Percentiles rank a stretch among this genome's conserved stretches.
Conservation (phyloP, 371 early-diverging fungal genomes). For the Zopfochytrium polystomum region DNA sequence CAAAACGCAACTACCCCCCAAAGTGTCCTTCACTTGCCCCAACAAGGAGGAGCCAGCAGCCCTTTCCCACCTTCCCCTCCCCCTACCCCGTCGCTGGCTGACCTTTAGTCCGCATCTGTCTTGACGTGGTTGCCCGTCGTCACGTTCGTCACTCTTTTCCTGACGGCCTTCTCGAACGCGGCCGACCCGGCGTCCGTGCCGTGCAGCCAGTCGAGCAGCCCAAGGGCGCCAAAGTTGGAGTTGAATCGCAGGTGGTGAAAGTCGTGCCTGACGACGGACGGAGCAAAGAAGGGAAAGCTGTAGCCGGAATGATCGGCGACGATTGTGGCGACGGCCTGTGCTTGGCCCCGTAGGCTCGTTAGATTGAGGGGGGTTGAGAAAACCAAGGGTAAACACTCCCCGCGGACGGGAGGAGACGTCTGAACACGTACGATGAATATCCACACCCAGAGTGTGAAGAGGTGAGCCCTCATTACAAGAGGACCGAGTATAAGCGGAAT, state of each 20-base stretch:
- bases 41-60: too few relatives aligned
- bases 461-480: constrained; percentile 53
- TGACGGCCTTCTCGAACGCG: too few relatives aligned
- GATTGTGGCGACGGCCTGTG: constrained; percentile 42
- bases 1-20: too few relatives aligned
- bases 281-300: constrained; percentile 43
- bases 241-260: constrained; percentile 66
- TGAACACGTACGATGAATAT: constrained; percentile 3
- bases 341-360: not conserved
- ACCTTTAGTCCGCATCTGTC: too few relatives aligned
- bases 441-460: constrained; percentile 30
- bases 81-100: too few relatives aligned
- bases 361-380: too few relatives aligned
- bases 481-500: constrained; percentile 56
- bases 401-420: not conserved
- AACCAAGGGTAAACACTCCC: too few relatives aligned
- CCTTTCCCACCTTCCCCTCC: too few relatives aligned
- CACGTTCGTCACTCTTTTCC: too few relatives aligned
- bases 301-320: constrained; percentile 65
- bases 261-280: constrained; percentile 57
- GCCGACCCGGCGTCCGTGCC: constrained; percentile 27
- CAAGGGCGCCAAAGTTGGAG: constrained; percentile 56
- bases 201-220: constrained; percentile 46
- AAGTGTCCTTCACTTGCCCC: too few relatives aligned
- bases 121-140: too few relatives aligned